Base-by-base conservation (phyloP, 768 basidiomycete species). In the Ramaria sp. region DNA sequence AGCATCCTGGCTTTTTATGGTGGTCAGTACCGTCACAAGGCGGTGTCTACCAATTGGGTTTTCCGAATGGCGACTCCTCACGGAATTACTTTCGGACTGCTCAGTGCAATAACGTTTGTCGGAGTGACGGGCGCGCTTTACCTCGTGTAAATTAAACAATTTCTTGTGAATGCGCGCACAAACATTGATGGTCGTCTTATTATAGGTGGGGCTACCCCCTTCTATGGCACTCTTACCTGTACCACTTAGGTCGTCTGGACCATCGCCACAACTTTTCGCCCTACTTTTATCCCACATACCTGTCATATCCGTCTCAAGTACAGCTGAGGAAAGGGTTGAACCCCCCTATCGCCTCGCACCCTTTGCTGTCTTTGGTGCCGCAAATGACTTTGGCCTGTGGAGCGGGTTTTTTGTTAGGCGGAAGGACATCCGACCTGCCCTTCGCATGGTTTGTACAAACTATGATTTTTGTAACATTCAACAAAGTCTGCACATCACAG, bases 211-310 rank as follows among this genome's bases (percentile, higher is more conserved):
- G 96, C 16, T 75, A 85, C 59, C 85, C 95, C 0, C 96, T 98
- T 72, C 68, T 98, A 18, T 74, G 87, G 53, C 88, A 98, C 65
- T 83, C 96, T 1, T 98, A 92, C 66, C 73, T 98, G 13, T 98
- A 98, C 66, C 96, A 98, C 61, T 70, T 90, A 9, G 79, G 84
- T 59, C 81, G 96, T 18, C 81, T 89, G 18, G 96, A 99, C 68
- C 94, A 98, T 62, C 85, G 95, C 53, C 96, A 98, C 69, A 99
- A 99, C 67, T 98, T 99, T 69, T 93, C 94, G 5, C 89, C 92
- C 0, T 96, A 97, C 71, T 98, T 96, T 69, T 97, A 98, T 66
- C 81, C 86, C 32, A 91, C 86, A 37, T 97, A 98, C 67, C 80
- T 98, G 52, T 83, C 83, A 0, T 86, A 93, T 62, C 85, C 89